These are phyloP conservation scores for Cryphonectria radicalis DNA, from an alignment of 2,329 filamentous ascomycete species.

Conservation along the genomic window DNA sequence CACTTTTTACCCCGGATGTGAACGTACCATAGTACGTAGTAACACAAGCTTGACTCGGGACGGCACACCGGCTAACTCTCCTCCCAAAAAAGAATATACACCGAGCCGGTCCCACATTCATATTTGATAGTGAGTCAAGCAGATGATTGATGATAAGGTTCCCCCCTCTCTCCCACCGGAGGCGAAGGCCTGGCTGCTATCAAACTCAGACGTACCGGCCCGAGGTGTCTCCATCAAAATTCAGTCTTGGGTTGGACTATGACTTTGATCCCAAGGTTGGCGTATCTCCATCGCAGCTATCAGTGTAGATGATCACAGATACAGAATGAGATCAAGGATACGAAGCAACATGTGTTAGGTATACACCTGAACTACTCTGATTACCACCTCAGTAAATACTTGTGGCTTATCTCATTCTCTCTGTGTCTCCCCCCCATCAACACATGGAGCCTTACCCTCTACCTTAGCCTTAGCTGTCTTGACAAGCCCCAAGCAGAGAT, in stretches of 20 bases:
- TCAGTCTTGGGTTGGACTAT: background rate
- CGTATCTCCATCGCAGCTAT: background rate
- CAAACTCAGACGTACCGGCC: background rate
- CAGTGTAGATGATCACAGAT: background rate
- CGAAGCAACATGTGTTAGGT: background rate
- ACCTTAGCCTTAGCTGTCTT: background rate
- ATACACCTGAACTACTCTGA: background rate
- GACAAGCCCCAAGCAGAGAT: background rate
- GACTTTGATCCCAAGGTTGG: background rate
- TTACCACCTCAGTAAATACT: background rate
- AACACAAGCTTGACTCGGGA: background rate
- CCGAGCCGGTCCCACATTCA: constrained; percentile 12
- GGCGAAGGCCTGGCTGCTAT: background rate
- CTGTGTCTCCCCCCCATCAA: background rate
- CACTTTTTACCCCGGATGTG: background rate
- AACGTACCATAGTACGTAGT: background rate
- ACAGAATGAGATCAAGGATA: background rate
- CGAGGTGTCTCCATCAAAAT: background rate
- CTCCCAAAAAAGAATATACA: background rate
- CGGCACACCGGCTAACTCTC: background rate
- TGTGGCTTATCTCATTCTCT: background rate
- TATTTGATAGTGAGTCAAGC: constrained; percentile 2
- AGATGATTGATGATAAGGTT: constrained; percentile 14
- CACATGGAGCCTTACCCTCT: background rate
- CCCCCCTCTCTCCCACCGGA: background rate